Evolutionary conservation across 2,329 filamentous ascomycete genomes (phyloP).

Genomic region (Claviceps africana): DNA sequence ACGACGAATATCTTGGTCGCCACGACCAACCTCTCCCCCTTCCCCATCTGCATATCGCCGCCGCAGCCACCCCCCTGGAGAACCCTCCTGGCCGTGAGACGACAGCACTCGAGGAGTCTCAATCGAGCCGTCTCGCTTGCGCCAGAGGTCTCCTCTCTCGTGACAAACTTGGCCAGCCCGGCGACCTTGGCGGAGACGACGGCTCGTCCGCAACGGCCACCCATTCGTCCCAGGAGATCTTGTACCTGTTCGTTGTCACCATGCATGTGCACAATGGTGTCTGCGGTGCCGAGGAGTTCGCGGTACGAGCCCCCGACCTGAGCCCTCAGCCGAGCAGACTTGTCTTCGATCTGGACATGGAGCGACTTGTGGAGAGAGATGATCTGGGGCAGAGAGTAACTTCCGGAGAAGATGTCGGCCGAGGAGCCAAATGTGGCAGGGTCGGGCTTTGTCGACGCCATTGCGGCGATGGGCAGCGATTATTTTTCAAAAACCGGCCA

Average conservation of each 20-base stretch:
- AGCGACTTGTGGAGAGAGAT: constrained; percentile 47
- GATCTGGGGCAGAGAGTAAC: constrained; percentile 48
- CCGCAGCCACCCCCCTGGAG: constrained; percentile 25
- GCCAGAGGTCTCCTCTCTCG: constrained; percentile 14
- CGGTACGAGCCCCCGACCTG: constrained; percentile 62
- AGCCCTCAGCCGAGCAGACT: constrained; percentile 45
- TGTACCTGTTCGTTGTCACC: constrained; percentile 63
- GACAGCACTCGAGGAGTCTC: constrained; percentile 38
- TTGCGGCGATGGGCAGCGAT: constrained; percentile 11
- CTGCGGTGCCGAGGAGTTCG: constrained; percentile 79
- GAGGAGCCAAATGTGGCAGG: constrained; percentile 33
- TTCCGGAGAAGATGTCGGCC: constrained; percentile 39
- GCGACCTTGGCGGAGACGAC: constrained; percentile 52
- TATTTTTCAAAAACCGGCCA: neutral
- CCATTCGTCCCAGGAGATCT: constrained; percentile 55
- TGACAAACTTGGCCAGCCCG: constrained; percentile 36
- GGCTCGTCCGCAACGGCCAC: constrained; percentile 60
- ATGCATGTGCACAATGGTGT: constrained; percentile 87
- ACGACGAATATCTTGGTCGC: constrained; percentile 63
- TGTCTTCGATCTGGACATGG: constrained; percentile 46
- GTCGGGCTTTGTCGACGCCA: constrained; percentile 28
- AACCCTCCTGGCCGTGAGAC: constrained; percentile 33
- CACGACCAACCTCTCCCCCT: constrained; percentile 38
- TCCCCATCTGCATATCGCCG: constrained; percentile 17
- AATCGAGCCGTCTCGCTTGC: constrained; percentile 26